phyloP scores from a whole-genome alignment of 169 alveolate genomes.

The Plasmodium gallinaceum region DNA sequence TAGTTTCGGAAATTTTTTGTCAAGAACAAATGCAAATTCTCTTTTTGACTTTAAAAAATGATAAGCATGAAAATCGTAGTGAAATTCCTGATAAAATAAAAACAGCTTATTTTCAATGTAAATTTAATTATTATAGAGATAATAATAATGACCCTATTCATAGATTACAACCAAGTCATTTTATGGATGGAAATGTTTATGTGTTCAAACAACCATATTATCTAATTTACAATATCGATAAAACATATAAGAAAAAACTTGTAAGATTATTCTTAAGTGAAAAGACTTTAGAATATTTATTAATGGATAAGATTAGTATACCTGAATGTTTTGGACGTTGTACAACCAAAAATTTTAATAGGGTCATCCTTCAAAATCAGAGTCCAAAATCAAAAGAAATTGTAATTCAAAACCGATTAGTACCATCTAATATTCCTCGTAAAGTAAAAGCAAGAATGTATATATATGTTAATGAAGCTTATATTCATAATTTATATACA shows the following conservation, averaged over 20 bases:
- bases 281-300: conserved; percentile 25
- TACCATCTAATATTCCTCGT: conserved; percentile 4
- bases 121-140: conserved; percentile 37
- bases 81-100: conserved; percentile 51
- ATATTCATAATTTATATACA: conserved; percentile 7
- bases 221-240: conserved; percentile 24
- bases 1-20: conserved; percentile 36
- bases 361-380: conserved; percentile 1
- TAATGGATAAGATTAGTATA: conserved; percentile 28
- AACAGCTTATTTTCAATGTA: conserved; percentile 33
- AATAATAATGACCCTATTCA: conserved; percentile 27
- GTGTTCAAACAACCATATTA: conserved; percentile 66
- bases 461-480: conserved; percentile 9
- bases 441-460: conserved; percentile 21
- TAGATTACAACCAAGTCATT: conserved; percentile 23
- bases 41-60: conserved; percentile 28
- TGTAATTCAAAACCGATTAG: conserved; percentile 17
- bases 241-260: not conserved
- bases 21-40: conserved; percentile 38
- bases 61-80: conserved; percentile 19
- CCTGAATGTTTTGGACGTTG: conserved; percentile 71
- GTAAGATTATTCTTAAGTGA: conserved; percentile 38
- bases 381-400: not conserved
- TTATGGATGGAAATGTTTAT: conserved; percentile 20
- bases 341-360: conserved; percentile 21